Evolutionary conservation across 2,329 filamentous ascomycete species (phyloP).

Genomic region (Exserohilum rostratum): DNA sequence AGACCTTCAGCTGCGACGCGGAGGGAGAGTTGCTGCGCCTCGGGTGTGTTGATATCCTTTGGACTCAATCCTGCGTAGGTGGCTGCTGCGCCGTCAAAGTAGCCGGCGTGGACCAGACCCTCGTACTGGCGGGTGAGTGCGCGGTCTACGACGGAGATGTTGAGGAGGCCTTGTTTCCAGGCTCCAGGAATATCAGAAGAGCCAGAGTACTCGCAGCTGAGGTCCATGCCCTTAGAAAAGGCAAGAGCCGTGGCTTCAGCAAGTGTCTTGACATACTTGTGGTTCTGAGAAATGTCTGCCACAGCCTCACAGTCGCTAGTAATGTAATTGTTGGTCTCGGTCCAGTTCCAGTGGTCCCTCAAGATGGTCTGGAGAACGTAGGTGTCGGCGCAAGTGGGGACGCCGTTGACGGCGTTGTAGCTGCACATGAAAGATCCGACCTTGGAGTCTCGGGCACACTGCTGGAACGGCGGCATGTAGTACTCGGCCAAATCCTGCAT

Average conservation of each 20-base stretch:
- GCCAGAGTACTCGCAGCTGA: conserved; percentile 57
- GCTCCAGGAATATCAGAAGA: conserved; percentile 32
- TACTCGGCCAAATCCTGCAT: conserved; percentile 71
- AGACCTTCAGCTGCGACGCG: conserved; percentile 58
- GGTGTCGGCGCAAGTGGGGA: conserved; percentile 66
- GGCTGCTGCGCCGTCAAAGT: conserved; percentile 60
- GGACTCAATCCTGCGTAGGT: conserved; percentile 60
- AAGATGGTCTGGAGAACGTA: conserved; percentile 69
- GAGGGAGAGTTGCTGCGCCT: conserved; percentile 62
- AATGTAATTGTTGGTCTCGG: conserved; percentile 65
- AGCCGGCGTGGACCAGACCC: conserved; percentile 62
- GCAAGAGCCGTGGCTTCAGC: conserved; percentile 54
- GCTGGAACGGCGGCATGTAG: conserved; percentile 69
- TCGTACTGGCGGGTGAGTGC: conserved; percentile 61
- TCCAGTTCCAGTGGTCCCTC: conserved; percentile 70
- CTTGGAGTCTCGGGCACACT: conserved; percentile 52
- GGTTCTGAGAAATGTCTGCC: conserved; percentile 62
- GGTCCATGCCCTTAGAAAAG: conserved; percentile 59
- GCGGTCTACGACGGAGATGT: conserved; percentile 55
- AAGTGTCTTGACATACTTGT: conserved; percentile 49
- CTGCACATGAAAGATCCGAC: conserved; percentile 60
- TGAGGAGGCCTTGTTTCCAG: conserved; percentile 37
- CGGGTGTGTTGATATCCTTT: conserved; percentile 61
- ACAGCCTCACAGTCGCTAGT: conserved; percentile 71
- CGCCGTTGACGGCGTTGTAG: conserved; percentile 69